Evolutionary conservation across 2,329 filamentous ascomycete genomes (phyloP).

Genomic region (Didymosphaeria variabile): DNA sequence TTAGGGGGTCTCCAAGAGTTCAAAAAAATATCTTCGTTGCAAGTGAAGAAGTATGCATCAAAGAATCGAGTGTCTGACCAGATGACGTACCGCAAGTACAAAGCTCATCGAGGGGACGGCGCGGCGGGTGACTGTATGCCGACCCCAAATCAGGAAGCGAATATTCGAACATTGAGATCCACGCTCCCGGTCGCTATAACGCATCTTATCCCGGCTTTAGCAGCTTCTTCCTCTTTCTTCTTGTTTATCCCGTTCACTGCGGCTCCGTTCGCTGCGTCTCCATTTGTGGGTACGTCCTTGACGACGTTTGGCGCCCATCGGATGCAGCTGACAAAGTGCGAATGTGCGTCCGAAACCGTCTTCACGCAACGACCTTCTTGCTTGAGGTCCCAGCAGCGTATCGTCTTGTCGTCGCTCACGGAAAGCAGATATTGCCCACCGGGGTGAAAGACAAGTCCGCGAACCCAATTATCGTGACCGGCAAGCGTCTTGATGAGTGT

Average conservation of each 20-base stretch:
- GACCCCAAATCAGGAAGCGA: conserved; percentile 63
- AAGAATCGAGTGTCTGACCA: not conserved
- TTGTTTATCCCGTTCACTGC: conserved; percentile 55
- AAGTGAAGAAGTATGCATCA: not conserved
- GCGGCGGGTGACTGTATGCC: not conserved
- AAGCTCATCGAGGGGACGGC: not conserved
- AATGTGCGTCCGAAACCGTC: conserved; percentile 77
- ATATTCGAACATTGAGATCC: conserved; percentile 80
- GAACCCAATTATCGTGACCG: conserved; percentile 95
- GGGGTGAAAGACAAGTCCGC: conserved; percentile 86
- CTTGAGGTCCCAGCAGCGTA: conserved; percentile 91
- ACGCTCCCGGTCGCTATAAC: conserved; percentile 89
- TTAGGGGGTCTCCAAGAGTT: not conserved
- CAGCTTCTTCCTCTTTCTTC: conserved; percentile 62
- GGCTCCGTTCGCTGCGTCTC: conserved; percentile 53
- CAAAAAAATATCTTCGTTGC: not conserved
- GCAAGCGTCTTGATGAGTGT: conserved; percentile 83
- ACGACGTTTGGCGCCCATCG: conserved; percentile 83
- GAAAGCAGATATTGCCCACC: conserved; percentile 90
- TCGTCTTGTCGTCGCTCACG: conserved; percentile 87
- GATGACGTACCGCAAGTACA: too few relatives aligned
- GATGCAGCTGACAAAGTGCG: conserved; percentile 85
- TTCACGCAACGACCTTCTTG: conserved; percentile 94
- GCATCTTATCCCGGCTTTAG: conserved; percentile 75
- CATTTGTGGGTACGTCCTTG: conserved; percentile 63